Conservation (phyloP, 2,329 filamentous ascomycete species). For the Dryadomyces quercivorus region DNA sequence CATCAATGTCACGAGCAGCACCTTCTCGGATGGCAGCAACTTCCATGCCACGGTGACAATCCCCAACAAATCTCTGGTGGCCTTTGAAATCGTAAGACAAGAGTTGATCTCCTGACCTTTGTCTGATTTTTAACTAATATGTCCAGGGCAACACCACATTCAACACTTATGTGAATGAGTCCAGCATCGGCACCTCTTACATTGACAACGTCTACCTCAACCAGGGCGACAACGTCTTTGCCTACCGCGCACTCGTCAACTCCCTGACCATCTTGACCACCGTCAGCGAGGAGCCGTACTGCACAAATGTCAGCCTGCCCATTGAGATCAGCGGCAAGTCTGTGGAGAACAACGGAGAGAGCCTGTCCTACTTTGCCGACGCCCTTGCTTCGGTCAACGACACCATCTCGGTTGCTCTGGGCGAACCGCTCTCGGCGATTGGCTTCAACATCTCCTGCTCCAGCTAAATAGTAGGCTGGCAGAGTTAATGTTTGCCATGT, state of each 20-base stretch:
- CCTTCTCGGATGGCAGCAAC: slow-evolving; percentile 37
- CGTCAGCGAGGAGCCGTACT: slow-evolving; percentile 31
- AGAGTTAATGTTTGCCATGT: neutral
- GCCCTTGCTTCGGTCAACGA: slow-evolving; percentile 40
- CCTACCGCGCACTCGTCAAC: slow-evolving; percentile 41
- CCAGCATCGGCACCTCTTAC: slow-evolving; percentile 40
- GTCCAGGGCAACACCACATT: slow-evolving; percentile 50
- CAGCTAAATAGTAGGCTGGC: neutral
- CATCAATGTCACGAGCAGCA: slow-evolving; percentile 31
- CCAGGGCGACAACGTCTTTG: slow-evolving; percentile 45
- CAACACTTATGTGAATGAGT: slow-evolving; percentile 39
- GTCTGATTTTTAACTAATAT: neutral
- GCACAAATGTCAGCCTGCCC: slow-evolving; percentile 40
- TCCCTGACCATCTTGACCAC: slow-evolving; percentile 34
- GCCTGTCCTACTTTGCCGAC: slow-evolving; percentile 42
- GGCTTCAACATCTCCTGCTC: slow-evolving; percentile 16
- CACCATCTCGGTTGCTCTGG: slow-evolving; percentile 39
- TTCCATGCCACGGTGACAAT: slow-evolving; percentile 48
- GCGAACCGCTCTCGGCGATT: slow-evolving; percentile 26
- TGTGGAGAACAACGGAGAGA: slow-evolving; percentile 37
- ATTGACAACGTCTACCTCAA: slow-evolving; percentile 45
- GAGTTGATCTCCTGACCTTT: slow-evolving; percentile 6
- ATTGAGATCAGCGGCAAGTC: slow-evolving; percentile 40
- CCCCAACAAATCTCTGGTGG: slow-evolving; percentile 51
- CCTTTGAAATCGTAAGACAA: slow-evolving; percentile 46